A percentile compares a stretch with the other conserved stretches of the same genome.
Evolutionary conservation across 495 filamentous ascomycete species (phyloP).

Genomic region (Elasticomyces elasticus): DNA sequence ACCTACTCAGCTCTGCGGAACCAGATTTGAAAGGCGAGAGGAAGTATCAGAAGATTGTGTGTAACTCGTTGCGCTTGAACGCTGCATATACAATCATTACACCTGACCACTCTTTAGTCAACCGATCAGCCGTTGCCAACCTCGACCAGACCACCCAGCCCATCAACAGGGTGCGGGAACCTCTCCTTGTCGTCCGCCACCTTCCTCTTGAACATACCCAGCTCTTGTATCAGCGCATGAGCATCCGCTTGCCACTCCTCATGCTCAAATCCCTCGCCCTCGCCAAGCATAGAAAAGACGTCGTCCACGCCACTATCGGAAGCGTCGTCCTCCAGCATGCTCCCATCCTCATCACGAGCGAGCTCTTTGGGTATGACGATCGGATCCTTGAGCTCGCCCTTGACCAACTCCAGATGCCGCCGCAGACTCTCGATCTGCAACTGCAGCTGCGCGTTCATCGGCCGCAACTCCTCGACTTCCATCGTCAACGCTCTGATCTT

Average conservation of each 20-base stretch:
- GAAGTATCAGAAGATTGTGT: no score
- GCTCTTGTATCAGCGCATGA: slow-evolving; percentile 56
- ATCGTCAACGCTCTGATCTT: slow-evolving; percentile 79
- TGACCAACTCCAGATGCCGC: slow-evolving; percentile 71
- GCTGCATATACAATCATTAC: not conserved
- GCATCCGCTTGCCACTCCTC: slow-evolving; percentile 44
- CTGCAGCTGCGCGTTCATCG: slow-evolving; percentile 45
- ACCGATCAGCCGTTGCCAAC: not conserved
- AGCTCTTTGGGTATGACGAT: slow-evolving; percentile 48
- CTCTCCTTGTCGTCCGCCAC: slow-evolving; percentile 63
- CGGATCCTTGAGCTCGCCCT: slow-evolving; percentile 82
- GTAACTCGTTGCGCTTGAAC: no score
- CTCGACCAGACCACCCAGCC: not conserved
- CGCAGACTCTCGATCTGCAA: slow-evolving; percentile 83
- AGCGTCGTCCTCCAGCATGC: slow-evolving; percentile 31
- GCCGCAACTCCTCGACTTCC: slow-evolving; percentile 43
- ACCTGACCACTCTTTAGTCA: not conserved
- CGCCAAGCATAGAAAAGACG: not conserved
- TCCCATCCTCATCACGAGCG: slow-evolving; percentile 14
- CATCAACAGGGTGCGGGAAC: slow-evolving; percentile 24
- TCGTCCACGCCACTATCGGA: slow-evolving; percentile 21
- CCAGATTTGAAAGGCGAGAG: no score
- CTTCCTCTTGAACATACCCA: slow-evolving; percentile 75
- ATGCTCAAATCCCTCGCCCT: slow-evolving; percentile 30
- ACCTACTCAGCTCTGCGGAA: no score